Conservation (phyloP, 371 early-diverging fungal species). For the Capillidium rhysosporum region DNA sequence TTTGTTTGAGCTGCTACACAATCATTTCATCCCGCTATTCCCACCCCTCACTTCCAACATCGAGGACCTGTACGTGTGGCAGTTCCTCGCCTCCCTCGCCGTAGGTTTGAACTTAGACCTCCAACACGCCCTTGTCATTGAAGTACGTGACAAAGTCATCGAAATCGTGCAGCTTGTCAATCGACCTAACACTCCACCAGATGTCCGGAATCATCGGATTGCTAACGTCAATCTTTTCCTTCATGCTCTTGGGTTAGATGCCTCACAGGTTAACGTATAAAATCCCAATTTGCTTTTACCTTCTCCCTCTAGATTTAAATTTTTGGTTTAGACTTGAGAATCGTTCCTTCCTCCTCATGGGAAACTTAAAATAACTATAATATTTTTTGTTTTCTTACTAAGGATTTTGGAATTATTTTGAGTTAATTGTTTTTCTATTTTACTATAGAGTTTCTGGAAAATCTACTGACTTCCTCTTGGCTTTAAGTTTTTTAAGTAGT, state of each 20-base stretch:
- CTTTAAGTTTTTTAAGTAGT: too few relatives aligned
- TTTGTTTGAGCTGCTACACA: constrained; percentile 53
- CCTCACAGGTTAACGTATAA: constrained; percentile 50
- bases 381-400: too few relatives aligned
- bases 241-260: constrained; percentile 85
- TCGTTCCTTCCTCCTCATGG: too few relatives aligned
- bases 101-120: constrained; percentile 83
- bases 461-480: too few relatives aligned
- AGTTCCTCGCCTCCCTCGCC: constrained; percentile 89
- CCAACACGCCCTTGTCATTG: constrained; percentile 76
- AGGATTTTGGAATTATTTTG: too few relatives aligned
- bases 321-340: too few relatives aligned
- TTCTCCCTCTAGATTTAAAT: too few relatives aligned
- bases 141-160: constrained; percentile 75
- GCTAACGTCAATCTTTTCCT: constrained; percentile 85
- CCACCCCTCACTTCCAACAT: constrained; percentile 35
- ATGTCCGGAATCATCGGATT: constrained; percentile 41
- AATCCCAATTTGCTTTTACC: too few relatives aligned
- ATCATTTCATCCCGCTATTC: constrained; percentile 54
- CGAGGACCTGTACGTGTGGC: constrained; percentile 91
- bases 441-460: too few relatives aligned
- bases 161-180: constrained; percentile 50
- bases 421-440: too few relatives aligned
- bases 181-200: constrained; percentile 27
- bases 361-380: too few relatives aligned